Evolutionary conservation across 192 early-diverging fungal genomes (phyloP), one percentile per base, ranked within the genome.

Genomic region (Backusella liffmaniae): DNA sequence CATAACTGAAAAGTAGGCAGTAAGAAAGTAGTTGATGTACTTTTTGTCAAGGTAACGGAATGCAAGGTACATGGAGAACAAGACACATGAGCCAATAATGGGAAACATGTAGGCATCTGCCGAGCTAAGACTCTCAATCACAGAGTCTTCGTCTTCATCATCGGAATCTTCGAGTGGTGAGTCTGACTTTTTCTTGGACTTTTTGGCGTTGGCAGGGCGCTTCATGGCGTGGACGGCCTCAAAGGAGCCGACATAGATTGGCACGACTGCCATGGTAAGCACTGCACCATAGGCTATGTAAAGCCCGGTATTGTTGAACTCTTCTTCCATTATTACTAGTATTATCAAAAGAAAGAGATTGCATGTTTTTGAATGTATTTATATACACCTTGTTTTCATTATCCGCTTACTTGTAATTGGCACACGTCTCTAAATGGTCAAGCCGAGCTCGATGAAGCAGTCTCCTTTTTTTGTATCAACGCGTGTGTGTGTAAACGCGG

Each of bases 51-150:
- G 29, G 66, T 49, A 96, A 80, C 92, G 91, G 88, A 97, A 95
- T 37, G 95, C 35, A 73, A 98, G 65, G 83, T 97, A 99, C 66
- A 99, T 84, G 2, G 88, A 87, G 62, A 97, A 91, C 0, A 99
- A 82, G 15, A 90, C 91, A 7, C 80, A 83, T 6, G 96, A 97
- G 32, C 97, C 97, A 76, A 96, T 91, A 26, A 99, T 78, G 8
- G 97, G 97, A 75, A 98, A 96, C 93, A 91, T 90, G 74, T 95
- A 94, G 29, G 97, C 97, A 79, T 99, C 97, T 73, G 92, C 87
- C 0, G 94, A 79, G 10, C 91, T 90, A 75, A 98, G 92, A 44
- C 91, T 90, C 72, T 98, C 97, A 34, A 74, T 72, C 13, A 71
- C 42, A 15, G 93, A 91, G 21, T 90, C 89, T 6, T 62, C 56